Evolutionary conservation across 192 early-diverging fungal species (phyloP), one percentile per base, ranked within the genome.

Genomic region (Backusella australiensis): DNA sequence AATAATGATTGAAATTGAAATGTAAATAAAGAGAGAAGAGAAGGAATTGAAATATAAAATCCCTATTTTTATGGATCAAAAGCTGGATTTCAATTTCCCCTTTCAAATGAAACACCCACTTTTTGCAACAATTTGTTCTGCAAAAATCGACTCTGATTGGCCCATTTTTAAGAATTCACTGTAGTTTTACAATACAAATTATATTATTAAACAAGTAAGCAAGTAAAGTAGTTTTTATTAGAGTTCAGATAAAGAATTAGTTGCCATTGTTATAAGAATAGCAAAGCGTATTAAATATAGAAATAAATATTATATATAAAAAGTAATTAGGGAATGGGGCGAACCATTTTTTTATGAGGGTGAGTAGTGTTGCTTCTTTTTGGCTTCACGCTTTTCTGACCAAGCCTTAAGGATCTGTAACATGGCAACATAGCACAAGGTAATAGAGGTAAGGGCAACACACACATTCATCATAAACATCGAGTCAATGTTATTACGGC

Each of bases 401-500:
- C 81, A 82, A 17, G 81, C 81, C 66, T 82, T 82, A 17, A 82
- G 26, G n/a, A 78, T 44, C 41, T 78, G 72, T n/a, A 82, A 17
- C 1, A 34, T 34, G 4, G 77, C 71, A 17, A 78, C 77, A 76
- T 78, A 78, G 9, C 53, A 73, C 19, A 82, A 66, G 12, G 77
- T 78, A 26, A 82, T 75, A n/a, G 76, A 73, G 32, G 77, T 76
- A 34, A 82, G 53, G 1, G 81, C 81, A 23, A 78, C 74, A 63
- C 72, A 74, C 1, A 76, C 81, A 76, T 82, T 82, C 81, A 82
- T 82, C 74, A 82, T 65, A 66, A 82, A 82, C 81, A 82, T 82
- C 5, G 66, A 42, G 32, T 82, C 81, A 2, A 82, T 52, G 15
- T 78, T 69, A 19, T 73, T 70, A 32, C 74, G 70, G 23, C 73